Evolutionary conservation across 1,284 basidiomycete species (phyloP).

Genomic region (Ceratobasidium sp.): DNA sequence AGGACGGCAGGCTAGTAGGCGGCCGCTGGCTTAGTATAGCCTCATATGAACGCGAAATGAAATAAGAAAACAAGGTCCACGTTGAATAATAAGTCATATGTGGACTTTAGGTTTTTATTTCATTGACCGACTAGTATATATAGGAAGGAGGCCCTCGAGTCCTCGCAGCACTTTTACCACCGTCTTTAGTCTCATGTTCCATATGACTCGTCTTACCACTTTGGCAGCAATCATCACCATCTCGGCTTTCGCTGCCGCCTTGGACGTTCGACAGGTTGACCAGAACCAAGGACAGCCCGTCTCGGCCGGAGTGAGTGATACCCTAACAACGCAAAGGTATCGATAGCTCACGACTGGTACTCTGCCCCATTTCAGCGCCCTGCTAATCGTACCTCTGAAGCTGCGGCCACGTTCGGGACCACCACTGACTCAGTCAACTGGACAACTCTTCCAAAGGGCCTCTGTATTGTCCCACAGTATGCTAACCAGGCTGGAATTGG

Average conservation of each 20-base stretch:
- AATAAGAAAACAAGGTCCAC: too few species aligned
- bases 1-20: too few species aligned
- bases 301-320: constrained; percentile 12
- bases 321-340: not conserved
- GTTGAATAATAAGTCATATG: too few species aligned
- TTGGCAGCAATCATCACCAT: not conserved
- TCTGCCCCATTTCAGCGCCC: not conserved
- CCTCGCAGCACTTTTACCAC: not conserved
- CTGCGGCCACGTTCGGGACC: constrained; percentile 11
- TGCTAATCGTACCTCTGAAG: constrained; percentile 2
- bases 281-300: constrained; percentile 34
- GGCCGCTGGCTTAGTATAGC: too few species aligned
- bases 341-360: not conserved
- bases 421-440: constrained; percentile 30
- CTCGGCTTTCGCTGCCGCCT: not conserved
- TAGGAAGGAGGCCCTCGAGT: not conserved
- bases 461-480: constrained; percentile 30
- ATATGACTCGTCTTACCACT: not conserved
- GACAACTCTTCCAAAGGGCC: not conserved
- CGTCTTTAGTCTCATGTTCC: constrained; percentile 28
- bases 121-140: not conserved
- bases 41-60: too few species aligned
- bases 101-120: too few species aligned
- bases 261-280: constrained; percentile 9
- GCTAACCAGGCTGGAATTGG: constrained; percentile 31